Conservation (phyloP, 202 grass and related monocot species). For the Eragrostis tef region DNA sequence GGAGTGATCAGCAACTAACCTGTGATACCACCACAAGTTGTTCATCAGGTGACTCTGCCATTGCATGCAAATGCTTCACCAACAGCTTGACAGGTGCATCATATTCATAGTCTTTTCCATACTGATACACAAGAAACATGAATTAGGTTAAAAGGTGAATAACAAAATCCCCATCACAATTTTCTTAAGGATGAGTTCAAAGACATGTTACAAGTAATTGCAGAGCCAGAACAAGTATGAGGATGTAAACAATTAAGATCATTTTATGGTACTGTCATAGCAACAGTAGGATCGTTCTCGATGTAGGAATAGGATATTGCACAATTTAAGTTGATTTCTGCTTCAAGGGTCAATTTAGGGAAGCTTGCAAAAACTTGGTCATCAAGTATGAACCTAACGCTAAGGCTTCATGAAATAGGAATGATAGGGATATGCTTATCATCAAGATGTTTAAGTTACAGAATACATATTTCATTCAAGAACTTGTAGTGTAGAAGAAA, state of each 20-base stretch:
- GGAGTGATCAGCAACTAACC: conserved; percentile 48
- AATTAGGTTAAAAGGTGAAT: conserved; percentile 13
- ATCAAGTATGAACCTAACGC: background rate
- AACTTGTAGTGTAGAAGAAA: conserved; percentile 1
- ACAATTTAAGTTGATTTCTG: too few relatives aligned
- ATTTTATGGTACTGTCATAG: background rate
- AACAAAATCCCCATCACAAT: background rate
- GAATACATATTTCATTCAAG: background rate
- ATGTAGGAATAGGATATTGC: too few relatives aligned
- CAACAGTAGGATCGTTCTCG: background rate
- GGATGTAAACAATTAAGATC: background rate
- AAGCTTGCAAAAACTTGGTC: background rate
- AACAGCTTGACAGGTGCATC: conserved; percentile 98
- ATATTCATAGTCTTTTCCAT: conserved; percentile 95
- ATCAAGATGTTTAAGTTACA: background rate
- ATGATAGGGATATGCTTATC: background rate
- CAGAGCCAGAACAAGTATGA: background rate
- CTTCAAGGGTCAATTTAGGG: background rate
- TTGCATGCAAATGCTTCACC: conserved; percentile 91
- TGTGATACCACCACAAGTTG: conserved; percentile 92
- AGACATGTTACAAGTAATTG: conserved; percentile 23
- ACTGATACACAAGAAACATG: conserved; percentile 58
- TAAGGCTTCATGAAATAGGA: background rate
- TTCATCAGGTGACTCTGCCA: conserved; percentile 87
- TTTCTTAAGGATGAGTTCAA: conserved; percentile 12